These are phyloP conservation scores for Aureobasidium sp. DNA, from an alignment of 2,329 filamentous ascomycete species.

Conservation along the genomic window DNA sequence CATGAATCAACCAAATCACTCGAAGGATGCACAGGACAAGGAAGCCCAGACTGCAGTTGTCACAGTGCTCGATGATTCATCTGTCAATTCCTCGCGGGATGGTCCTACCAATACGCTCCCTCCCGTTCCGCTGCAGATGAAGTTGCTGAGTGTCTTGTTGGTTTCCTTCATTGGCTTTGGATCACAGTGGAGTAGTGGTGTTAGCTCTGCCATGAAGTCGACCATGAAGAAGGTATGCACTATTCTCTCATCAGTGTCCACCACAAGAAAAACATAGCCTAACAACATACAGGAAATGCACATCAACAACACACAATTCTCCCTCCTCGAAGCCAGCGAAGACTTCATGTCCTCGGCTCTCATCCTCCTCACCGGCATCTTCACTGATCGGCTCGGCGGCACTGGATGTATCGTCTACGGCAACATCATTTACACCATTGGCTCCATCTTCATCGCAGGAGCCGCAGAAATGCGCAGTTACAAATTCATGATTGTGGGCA, in stretches of 20 bases:
- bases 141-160: constrained; percentile 42
- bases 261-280: not conserved
- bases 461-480: constrained; percentile 51
- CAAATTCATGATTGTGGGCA: constrained; percentile 54
- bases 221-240: constrained; percentile 49
- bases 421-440: constrained; percentile 53
- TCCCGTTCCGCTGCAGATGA: constrained; percentile 25
- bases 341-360: constrained; percentile 55
- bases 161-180: constrained; percentile 53
- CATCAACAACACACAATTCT: constrained; percentile 55
- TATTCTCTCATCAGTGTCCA: not conserved
- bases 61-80: not conserved
- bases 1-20: not conserved
- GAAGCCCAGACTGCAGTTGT: not conserved
- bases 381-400: constrained; percentile 54
- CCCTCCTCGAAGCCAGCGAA: constrained; percentile 53
- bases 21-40: not conserved
- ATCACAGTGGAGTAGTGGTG: constrained; percentile 53
- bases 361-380: constrained; percentile 48
- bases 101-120: not conserved
- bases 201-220: constrained; percentile 55
- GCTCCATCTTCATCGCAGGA: constrained; percentile 53
- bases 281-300: constrained; percentile 35
- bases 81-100: not conserved
- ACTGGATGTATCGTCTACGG: constrained; percentile 52